Conservation (phyloP, 305 asterid species). For the Fraxinus xanthoxyloides region DNA sequence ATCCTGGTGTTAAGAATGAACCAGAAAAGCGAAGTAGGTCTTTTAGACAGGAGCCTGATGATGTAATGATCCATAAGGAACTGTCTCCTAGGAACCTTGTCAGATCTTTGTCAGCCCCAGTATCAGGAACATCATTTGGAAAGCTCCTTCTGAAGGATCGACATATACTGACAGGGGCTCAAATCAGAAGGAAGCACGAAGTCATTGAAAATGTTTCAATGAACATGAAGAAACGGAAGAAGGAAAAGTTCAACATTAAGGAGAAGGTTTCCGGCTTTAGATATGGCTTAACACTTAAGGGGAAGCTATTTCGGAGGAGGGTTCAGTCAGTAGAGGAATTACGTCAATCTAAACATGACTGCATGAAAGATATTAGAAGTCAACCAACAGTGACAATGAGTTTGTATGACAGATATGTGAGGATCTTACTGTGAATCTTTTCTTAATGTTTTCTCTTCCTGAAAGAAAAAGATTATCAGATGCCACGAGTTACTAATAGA, state of each 20-base stretch:
- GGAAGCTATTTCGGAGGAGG: slow-evolving; percentile 78
- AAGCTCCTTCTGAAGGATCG: slow-evolving; percentile 91
- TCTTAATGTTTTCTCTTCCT: background rate
- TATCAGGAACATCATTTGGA: slow-evolving; percentile 82
- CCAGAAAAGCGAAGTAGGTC: slow-evolving; percentile 51
- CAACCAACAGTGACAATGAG: slow-evolving; percentile 46
- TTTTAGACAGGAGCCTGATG: slow-evolving; percentile 56
- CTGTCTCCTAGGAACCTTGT: slow-evolving; percentile 69
- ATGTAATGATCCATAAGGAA: slow-evolving; percentile 41
- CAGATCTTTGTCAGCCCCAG: slow-evolving; percentile 92
- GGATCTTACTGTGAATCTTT: slow-evolving; percentile 24
- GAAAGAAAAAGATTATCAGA: slow-evolving; percentile 1
- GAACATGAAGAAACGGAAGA: slow-evolving; percentile 60
- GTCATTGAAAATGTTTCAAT: slow-evolving; percentile 53
- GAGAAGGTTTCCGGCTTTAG: slow-evolving; percentile 82
- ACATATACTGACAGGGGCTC: slow-evolving; percentile 67
- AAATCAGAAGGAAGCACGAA: slow-evolving; percentile 80
- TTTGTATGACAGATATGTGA: slow-evolving; percentile 65
- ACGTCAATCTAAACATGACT: slow-evolving; percentile 37
- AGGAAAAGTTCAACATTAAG: slow-evolving; percentile 72
- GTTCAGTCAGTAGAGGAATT: slow-evolving; percentile 49
- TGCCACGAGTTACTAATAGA: slow-evolving; percentile 2
- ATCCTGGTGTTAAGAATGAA: slow-evolving; percentile 34
- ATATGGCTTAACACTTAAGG: slow-evolving; percentile 71
- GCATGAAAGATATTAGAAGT: slow-evolving; percentile 48